These are phyloP conservation scores for Cyclanthera cordifolia DNA, from an alignment of 306 rosid species.

Conservation along the genomic window DNA sequence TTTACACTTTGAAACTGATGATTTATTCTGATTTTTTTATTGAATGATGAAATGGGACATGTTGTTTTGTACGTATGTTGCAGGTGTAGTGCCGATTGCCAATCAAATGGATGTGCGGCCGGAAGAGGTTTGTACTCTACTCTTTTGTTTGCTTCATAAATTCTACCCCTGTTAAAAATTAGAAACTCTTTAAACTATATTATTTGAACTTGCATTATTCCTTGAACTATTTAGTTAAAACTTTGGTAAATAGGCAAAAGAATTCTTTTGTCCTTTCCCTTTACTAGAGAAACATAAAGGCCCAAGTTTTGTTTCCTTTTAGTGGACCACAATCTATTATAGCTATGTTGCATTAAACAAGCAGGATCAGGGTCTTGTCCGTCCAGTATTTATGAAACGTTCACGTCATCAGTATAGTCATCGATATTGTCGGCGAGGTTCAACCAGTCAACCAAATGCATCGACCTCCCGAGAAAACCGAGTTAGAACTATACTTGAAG, in stretches of 20 bases:
- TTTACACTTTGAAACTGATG: background rate
- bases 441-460: slow-evolving; percentile 40
- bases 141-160: slow-evolving; percentile 7
- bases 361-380: slow-evolving; percentile 57
- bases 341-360: slow-evolving; percentile 11
- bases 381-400: slow-evolving; percentile 60
- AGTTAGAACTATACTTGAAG: slow-evolving; percentile 27
- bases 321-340: background rate
- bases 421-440: slow-evolving; percentile 74
- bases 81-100: slow-evolving; percentile 54
- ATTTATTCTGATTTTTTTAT: background rate
- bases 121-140: slow-evolving; percentile 57
- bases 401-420: slow-evolving; percentile 73
- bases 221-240: background rate
- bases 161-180: background rate
- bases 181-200: background rate
- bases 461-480: slow-evolving; percentile 61
- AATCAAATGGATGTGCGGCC: slow-evolving; percentile 54
- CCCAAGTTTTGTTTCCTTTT: background rate
- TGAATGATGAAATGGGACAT: slow-evolving; percentile 3
- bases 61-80: slow-evolving; percentile 20
- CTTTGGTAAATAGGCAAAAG: background rate
- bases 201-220: background rate
- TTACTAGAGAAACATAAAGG: background rate
- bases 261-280: slow-evolving; percentile 7